These are phyloP conservation scores for Thalassiosira hispida DNA, from an alignment of 352 stramenopile genomes.

Conservation along the genomic window DNA sequence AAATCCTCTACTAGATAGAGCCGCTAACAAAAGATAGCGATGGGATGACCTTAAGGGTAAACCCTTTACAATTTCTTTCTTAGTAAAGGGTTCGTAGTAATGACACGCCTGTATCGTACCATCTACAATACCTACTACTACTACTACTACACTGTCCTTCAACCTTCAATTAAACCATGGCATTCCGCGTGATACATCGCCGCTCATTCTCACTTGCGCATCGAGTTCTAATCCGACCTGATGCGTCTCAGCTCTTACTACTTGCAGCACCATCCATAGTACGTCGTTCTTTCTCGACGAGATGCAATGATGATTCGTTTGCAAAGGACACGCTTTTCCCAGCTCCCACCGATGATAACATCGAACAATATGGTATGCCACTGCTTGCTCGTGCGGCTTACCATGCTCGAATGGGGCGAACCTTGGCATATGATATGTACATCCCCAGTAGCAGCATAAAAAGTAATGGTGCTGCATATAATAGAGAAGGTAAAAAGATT, in stretches of 20 bases:
- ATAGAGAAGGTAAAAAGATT: slow-evolving; percentile 2
- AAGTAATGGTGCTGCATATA: not conserved
- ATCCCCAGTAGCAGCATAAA: not conserved
- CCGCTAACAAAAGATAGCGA: no score
- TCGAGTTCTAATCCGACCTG: not conserved
- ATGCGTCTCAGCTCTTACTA: not conserved
- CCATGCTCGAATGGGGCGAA: slow-evolving; percentile 22
- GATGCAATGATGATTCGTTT: not conserved
- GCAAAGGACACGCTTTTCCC: slow-evolving; percentile 9
- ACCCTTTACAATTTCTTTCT: no score
- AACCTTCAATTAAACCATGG: no score
- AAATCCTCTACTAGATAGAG: no score
- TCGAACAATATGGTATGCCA: slow-evolving; percentile 20
- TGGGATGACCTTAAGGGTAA: no score
- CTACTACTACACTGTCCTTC: no score
- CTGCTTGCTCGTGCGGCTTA: slow-evolving; percentile 24
- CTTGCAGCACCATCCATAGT: not conserved
- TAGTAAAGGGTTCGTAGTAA: no score
- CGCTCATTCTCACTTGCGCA: not conserved
- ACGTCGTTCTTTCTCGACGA: not conserved
- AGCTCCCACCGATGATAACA: slow-evolving; percentile 8
- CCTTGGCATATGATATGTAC: slow-evolving; percentile 21
- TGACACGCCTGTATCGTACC: no score
- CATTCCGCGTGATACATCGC: not conserved
- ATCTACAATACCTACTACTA: no score